These are phyloP conservation scores for Thraustotheca clavata DNA, from an alignment of 352 stramenopile genomes.

Conservation along the genomic window DNA sequence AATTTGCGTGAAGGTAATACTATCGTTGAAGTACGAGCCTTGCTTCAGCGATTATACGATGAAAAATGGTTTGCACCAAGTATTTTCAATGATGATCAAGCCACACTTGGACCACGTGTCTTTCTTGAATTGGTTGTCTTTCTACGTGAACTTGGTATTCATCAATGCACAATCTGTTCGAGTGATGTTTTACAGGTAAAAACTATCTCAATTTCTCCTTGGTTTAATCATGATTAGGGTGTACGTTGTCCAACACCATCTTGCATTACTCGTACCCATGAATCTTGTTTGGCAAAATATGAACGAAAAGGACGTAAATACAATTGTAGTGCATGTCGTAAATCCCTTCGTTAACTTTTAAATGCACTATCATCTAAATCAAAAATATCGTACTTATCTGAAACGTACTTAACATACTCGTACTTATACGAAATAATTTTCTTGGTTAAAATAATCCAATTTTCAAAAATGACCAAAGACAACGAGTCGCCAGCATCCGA, in stretches of 20 bases:
- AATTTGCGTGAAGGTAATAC: constrained; percentile 64
- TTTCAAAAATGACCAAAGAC: constrained; percentile 11
- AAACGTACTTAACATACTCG: neutral
- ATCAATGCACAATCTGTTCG: constrained; percentile 69
- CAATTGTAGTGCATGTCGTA: constrained; percentile 10
- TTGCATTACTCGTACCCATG: constrained; percentile 11
- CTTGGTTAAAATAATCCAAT: constrained; percentile 2
- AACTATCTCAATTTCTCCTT: neutral
- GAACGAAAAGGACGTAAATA: neutral
- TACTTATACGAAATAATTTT: neutral
- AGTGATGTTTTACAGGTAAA: constrained; percentile 59
- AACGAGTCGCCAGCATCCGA: constrained; percentile 3
- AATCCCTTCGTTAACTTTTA: constrained; percentile 11
- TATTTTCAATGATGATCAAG: constrained; percentile 29
- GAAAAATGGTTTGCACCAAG: constrained; percentile 66
- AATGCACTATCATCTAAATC: too few relatives aligned
- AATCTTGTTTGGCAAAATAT: constrained; percentile 6
- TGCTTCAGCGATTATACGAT: constrained; percentile 49
- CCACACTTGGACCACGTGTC: constrained; percentile 55
- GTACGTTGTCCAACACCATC: constrained; percentile 5
- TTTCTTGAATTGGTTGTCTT: constrained; percentile 71
- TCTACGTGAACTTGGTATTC: constrained; percentile 61
- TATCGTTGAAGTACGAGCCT: constrained; percentile 51
- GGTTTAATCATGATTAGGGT: neutral
- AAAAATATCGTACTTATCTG: neutral